Base-by-base conservation (phyloP, 495 filamentous ascomycete genomes). In the Wilcoxina mikolae region DNA sequence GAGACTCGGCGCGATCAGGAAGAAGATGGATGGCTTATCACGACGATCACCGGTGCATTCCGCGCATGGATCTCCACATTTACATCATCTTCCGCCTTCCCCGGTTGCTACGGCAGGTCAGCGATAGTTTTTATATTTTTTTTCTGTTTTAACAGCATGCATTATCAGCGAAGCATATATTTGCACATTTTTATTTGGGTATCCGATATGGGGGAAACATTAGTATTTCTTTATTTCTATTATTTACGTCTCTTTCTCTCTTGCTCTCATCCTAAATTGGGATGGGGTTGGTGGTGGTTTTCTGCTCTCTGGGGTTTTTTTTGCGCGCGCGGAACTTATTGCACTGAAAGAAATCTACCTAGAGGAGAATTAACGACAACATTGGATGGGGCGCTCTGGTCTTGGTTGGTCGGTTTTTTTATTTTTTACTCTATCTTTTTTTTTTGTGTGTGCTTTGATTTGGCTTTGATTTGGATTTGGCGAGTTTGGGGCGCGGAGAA, bases 61-160 rank as follows among this genome's bases (percentile, higher is more conserved):
- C n/a, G 17, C n/a, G n/a, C 43, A 46, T 46, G 43, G 43, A 46
- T 46, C 43, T 2, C 43, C 43, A 11, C n/a, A 24, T 46, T 24
- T 46, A 11, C 43, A 24, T 11, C 43, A 46, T 46, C 23, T 46
- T 12, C 22, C 43, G 23, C 43, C 43, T 1, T 46, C 43, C 11
- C 43, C 43, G n/a, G 11, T 18, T 46, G 11, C 22, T 24, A 24
- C 43, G 15, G 10, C 43, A 11, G 35, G 12, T 20, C 43, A 46
- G 15, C n/a, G 43, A 17, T 24, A 24, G 11, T 35, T 35, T 11
- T 11, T 17, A 46, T 18, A 11, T 11, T 1, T 3, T 12, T n/a
- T 50, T 3, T 3, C 23, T 27, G n/a, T 1, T 18, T 4, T 12
- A 22, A 15, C 10, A 28, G 9, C 27, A 50, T 25, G 24, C 26